A percentile compares a stretch with the other conserved stretches of the same genome.
Evolutionary conservation across 148 eudicot genomes (phyloP).

Genomic region (Chenopodium album): DNA sequence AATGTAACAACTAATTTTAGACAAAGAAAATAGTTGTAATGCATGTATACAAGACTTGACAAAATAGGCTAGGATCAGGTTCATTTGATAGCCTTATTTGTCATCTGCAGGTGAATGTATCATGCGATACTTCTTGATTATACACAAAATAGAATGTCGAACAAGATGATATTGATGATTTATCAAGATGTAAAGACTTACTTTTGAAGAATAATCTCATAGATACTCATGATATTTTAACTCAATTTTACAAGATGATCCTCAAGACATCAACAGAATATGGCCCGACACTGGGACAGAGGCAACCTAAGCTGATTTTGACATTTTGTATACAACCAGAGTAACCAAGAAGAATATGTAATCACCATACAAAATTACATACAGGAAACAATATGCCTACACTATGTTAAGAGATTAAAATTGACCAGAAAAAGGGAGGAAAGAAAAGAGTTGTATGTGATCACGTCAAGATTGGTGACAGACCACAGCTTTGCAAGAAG

Average conservation of each 20-base stretch:
- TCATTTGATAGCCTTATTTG: not conserved
- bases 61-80: not conserved
- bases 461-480: slow-evolving; percentile 58
- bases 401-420: slow-evolving; percentile 5
- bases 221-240: too few relatives aligned
- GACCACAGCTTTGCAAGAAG: slow-evolving; percentile 69
- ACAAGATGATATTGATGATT: too few relatives aligned
- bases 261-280: not conserved
- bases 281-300: not conserved
- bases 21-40: not conserved
- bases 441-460: not conserved
- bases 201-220: not conserved
- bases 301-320: not conserved
- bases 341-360: slow-evolving; percentile 14
- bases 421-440: not conserved
- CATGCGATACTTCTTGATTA: not conserved
- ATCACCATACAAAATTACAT: slow-evolving; percentile 13
- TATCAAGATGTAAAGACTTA: too few relatives aligned
- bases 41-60: not conserved
- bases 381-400: slow-evolving; percentile 13
- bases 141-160: too few relatives aligned
- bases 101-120: not conserved
- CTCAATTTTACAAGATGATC: not conserved
- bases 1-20: not conserved
- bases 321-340: slow-evolving; percentile 4